phyloP scores from a whole-genome alignment of 2,329 filamentous ascomycete genomes.

The Xylaria sp. region DNA sequence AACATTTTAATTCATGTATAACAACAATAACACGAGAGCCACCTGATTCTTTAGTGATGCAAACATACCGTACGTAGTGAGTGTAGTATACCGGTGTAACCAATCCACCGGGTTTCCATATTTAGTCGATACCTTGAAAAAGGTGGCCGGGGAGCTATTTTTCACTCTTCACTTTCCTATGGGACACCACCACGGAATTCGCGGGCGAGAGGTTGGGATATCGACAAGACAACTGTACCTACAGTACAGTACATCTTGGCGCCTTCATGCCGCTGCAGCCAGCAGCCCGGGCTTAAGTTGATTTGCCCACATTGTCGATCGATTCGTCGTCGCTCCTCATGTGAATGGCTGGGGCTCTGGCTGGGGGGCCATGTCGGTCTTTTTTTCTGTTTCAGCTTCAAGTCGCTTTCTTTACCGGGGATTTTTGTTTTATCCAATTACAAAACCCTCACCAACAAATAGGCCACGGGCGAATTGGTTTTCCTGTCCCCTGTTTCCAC shows the following conservation, averaged over 20 bases:
- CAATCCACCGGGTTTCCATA: not conserved
- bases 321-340: no score
- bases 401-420: not conserved
- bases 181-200: not conserved
- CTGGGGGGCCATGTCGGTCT: not conserved
- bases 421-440: not conserved
- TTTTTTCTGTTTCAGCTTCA: slow-evolving; percentile 6
- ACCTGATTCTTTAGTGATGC: not conserved
- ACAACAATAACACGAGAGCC: no score
- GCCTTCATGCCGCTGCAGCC: not conserved
- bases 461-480: no score
- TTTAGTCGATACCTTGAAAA: not conserved
- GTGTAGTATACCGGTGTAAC: no score
- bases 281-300: not conserved
- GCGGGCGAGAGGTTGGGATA: slow-evolving; percentile 3
- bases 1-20: no score
- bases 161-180: not conserved
- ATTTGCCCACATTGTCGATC: slow-evolving; percentile 7
- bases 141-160: not conserved
- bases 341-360: slow-evolving; percentile 14
- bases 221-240: not conserved
- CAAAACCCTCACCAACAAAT: not conserved
- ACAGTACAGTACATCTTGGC: not conserved
- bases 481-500: no score
- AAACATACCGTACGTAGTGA: not conserved